phyloP scores from a whole-genome alignment of 164 flowering plant species.

The Buxus sempervirens region DNA sequence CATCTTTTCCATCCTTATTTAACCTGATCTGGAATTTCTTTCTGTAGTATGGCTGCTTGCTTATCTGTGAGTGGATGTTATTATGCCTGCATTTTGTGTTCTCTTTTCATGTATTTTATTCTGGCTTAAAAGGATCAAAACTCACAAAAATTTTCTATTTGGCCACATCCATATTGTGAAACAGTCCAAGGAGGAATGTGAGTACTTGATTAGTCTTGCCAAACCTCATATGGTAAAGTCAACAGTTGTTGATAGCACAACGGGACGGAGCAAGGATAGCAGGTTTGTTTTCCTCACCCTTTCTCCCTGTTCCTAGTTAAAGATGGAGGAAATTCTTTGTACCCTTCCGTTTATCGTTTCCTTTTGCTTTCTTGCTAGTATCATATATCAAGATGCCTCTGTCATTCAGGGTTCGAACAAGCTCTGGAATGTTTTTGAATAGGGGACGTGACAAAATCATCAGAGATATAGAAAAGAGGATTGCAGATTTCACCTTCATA shows the following conservation, averaged over 20 bases:
- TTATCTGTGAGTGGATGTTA: background rate
- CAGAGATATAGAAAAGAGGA: constrained; percentile 72
- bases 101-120: background rate
- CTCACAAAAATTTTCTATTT: background rate
- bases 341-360: no score
- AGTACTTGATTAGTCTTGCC: constrained; percentile 70
- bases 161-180: constrained; percentile 8
- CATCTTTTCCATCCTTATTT: background rate
- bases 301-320: background rate
- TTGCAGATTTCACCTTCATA: constrained; percentile 84
- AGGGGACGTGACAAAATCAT: constrained; percentile 78
- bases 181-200: constrained; percentile 88
- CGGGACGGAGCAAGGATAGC: constrained; percentile 91
- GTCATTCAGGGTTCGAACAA: constrained; percentile 77
- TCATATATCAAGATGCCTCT: constrained; percentile 4
- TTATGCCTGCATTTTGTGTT: background rate
- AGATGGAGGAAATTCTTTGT: no score
- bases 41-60: background rate
- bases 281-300: constrained; percentile 37
- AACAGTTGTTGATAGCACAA: constrained; percentile 75
- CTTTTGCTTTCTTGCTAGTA: no score
- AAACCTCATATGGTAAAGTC: constrained; percentile 85
- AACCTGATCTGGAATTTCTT: no score
- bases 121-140: background rate
- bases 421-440: constrained; percentile 79